These are phyloP conservation scores for Gynandropsis gynandra DNA, from an alignment of 345 rosid genomes.

Conservation along the genomic window DNA sequence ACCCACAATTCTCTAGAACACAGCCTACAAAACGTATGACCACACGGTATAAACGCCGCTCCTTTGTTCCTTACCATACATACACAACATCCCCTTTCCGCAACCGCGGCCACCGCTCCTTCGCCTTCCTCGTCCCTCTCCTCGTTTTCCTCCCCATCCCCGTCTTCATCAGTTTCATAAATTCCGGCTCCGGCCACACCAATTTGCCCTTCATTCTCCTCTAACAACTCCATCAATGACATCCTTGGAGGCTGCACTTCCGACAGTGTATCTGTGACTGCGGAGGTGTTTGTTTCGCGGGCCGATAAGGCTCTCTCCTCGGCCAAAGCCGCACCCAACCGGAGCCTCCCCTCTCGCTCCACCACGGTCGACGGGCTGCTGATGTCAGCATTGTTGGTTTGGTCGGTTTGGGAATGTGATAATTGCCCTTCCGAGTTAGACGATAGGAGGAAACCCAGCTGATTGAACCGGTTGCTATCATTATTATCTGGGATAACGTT, in stretches of 20 bases:
- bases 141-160: conserved; percentile 26
- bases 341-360: conserved; percentile 27
- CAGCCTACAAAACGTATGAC: conserved; percentile 85
- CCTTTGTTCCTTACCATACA: conserved; percentile 97
- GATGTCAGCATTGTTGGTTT: conserved; percentile 19
- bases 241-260: conserved; percentile 45
- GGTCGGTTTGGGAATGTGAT: conserved; percentile 14
- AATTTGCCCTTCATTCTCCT: conserved; percentile 63
- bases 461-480: conserved; percentile 6
- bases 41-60: conserved; percentile 93
- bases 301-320: conserved; percentile 68
- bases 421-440: conserved; percentile 23
- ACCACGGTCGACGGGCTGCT: conserved; percentile 10
- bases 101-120: background rate
- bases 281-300: conserved; percentile 24
- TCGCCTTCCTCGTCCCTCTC: conserved; percentile 20
- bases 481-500: conserved; percentile 15
- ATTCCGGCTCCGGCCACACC: conserved; percentile 39
- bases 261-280: conserved; percentile 20
- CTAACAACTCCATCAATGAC: conserved; percentile 92
- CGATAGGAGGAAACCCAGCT: conserved; percentile 28
- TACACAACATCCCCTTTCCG: conserved; percentile 66
- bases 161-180: conserved; percentile 27
- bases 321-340: conserved; percentile 38
- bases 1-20: conserved; percentile 92